Percentiles rank a stretch among this genome's conserved stretches.
Conservation (phyloP, 371 early-diverging fungal species). For the Syncephalastrum monosporum region DNA sequence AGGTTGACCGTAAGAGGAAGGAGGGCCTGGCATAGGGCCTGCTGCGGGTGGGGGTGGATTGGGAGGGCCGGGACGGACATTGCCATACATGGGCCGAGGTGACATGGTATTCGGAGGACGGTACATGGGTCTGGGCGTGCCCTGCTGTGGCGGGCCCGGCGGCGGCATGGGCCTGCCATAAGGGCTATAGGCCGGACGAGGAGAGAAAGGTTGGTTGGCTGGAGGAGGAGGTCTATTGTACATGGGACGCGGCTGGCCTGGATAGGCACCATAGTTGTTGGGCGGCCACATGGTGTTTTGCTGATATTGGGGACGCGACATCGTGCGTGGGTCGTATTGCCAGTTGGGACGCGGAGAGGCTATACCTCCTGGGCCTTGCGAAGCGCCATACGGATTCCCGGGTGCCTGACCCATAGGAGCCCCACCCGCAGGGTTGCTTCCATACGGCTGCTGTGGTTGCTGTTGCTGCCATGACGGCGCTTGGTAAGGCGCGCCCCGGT, state of each 20-base stretch:
- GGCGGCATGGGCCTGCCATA: constrained; percentile 7
- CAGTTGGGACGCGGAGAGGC: constrained; percentile 20
- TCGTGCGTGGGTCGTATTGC: constrained; percentile 13
- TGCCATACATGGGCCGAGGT: constrained; percentile 10
- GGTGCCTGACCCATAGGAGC: neutral
- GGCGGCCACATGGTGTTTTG: constrained; percentile 14
- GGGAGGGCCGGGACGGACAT: constrained; percentile 5
- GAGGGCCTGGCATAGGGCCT: neutral
- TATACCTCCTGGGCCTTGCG: neutral
- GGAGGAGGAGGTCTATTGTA: constrained; percentile 15
- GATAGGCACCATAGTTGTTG: constrained; percentile 11
- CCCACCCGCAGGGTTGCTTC: constrained; percentile 17
- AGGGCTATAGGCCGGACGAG: constrained; percentile 13
- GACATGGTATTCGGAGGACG: constrained; percentile 9
- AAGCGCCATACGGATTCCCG: constrained; percentile 5
- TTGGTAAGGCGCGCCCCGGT: constrained; percentile 17
- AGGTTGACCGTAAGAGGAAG: neutral
- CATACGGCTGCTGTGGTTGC: constrained; percentile 12
- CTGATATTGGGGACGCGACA: constrained; percentile 14
- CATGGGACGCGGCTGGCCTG: constrained; percentile 14
- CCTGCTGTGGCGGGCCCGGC: constrained; percentile 7
- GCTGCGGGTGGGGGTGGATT: neutral
- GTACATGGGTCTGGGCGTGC: constrained; percentile 16
- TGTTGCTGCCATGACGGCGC: constrained; percentile 8
- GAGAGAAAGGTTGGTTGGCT: constrained; percentile 2